Evolutionary conservation across 371 early-diverging fungal genomes (phyloP), one percentile per base, ranked within the genome.

Genomic region (Apophysomyces ossiformis): DNA sequence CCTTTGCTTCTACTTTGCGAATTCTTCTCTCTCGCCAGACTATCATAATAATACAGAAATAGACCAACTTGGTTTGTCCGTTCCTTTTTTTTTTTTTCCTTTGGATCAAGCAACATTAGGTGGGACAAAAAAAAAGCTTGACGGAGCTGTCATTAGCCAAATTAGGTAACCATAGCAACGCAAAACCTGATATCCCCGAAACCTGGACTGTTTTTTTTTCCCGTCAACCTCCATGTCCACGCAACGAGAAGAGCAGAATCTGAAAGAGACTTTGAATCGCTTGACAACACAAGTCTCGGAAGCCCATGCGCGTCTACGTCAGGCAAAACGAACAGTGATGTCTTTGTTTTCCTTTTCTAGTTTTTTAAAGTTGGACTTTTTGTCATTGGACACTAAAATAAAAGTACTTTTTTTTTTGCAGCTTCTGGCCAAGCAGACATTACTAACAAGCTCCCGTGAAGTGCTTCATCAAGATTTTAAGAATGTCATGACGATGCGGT

Each of bases 291-390:
- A 21, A 11, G 21, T 50, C 21, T n/a, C n/a, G 21, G 54, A 50
- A 21, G 54, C 54, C 0, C 54, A 50, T 50, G 54, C 21, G 7
- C 18, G 21, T 6, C 21, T 50, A 21, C 54, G 54, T 9, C 54
- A 50, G 26, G 54, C 54, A 21, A 50, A 50, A 50, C 18, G 54
- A 21, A 26, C 54, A 50, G 54, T 50, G 4, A 50, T 50, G 21
- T 21, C 16, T 16, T 41, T 26, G n/a, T 7, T 26, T 21, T 50
- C 18, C 18, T 47, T 7, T 47, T 47, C 16, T 47, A 15, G 43
- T 47, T 47, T n/a, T 47, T 47, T 2, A 47, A 47, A 15, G n/a
- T 7, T n/a, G 7, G n/a, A 1, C 18, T 7, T 46, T 18, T 7
- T 1, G 11, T 7, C 47, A n/a, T 46, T 47, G 15, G 47, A 1